Conservation (phyloP, 2,329 filamentous ascomycete species). For the Didymella lethalis region DNA sequence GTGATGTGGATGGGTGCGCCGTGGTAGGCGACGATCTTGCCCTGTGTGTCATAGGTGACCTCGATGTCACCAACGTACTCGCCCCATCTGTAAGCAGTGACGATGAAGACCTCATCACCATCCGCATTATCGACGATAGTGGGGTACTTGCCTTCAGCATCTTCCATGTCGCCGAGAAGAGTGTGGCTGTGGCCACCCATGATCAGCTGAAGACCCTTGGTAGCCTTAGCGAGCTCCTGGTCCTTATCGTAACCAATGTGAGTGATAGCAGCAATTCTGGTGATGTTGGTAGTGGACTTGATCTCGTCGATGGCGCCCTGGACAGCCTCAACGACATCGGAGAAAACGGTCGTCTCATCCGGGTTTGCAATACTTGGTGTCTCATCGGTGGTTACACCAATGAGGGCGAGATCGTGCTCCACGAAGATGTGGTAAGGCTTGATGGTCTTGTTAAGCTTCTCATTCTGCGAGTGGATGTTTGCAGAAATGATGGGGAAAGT, state of each 20-base stretch:
- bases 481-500: constrained; percentile 71
- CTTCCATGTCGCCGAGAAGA: constrained; percentile 66
- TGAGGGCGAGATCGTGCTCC: constrained; percentile 67
- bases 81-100: constrained; percentile 73
- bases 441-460: constrained; percentile 67
- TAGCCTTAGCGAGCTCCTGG: constrained; percentile 66
- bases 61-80: constrained; percentile 74
- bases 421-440: constrained; percentile 72
- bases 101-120: constrained; percentile 72
- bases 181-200: constrained; percentile 69
- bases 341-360: constrained; percentile 65
- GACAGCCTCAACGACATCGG: constrained; percentile 64
- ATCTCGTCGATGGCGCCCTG: constrained; percentile 70
- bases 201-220: constrained; percentile 71
- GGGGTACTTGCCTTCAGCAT: constrained; percentile 67
- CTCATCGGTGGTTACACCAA: constrained; percentile 69
- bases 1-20: constrained; percentile 70
- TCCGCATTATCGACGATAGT: constrained; percentile 68
- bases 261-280: constrained; percentile 70
- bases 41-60: constrained; percentile 67
- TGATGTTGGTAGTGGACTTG: constrained; percentile 67
- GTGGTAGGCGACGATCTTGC: constrained; percentile 68
- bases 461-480: constrained; percentile 68
- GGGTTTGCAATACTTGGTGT: constrained; percentile 67
- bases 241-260: constrained; percentile 73